Evolutionary conservation across 2,329 filamentous ascomycete genomes (phyloP).

Genomic region (Venturia oleaginea): DNA sequence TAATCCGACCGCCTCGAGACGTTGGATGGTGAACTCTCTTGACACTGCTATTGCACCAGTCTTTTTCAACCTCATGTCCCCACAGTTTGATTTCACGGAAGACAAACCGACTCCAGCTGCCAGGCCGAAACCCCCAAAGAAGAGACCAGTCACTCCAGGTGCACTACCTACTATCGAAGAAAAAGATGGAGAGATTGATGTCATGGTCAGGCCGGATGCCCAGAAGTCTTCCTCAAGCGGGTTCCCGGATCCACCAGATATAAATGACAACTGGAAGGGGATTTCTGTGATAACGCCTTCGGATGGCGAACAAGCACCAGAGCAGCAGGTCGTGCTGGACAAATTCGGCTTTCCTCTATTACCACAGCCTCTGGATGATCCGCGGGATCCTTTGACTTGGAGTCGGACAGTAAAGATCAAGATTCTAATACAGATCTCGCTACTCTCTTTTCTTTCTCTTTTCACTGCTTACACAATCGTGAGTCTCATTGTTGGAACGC

Average conservation of each 20-base stretch:
- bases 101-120: neutral
- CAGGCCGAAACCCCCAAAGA: neutral
- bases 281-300: neutral
- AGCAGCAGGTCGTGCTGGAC: neutral
- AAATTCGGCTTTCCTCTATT: constrained; percentile 6
- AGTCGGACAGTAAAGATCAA: neutral
- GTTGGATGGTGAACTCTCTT: neutral
- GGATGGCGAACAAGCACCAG: neutral
- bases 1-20: neutral
- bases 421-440: constrained; percentile 12
- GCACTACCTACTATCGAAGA: constrained; percentile 8
- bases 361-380: constrained; percentile 11
- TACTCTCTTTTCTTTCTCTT: constrained; percentile 10
- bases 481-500: neutral
- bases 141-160: neutral
- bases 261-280: neutral
- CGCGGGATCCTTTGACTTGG: constrained; percentile 11
- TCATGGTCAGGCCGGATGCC: neutral
- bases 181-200: constrained; percentile 10
- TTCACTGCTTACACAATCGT: constrained; percentile 11
- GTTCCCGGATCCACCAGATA: neutral
- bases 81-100: neutral
- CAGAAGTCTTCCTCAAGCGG: neutral
- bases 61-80: neutral
- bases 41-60: neutral